phyloP scores from a whole-genome alignment of 2,329 filamentous ascomycete species.

The Rutstroemia sp. region DNA sequence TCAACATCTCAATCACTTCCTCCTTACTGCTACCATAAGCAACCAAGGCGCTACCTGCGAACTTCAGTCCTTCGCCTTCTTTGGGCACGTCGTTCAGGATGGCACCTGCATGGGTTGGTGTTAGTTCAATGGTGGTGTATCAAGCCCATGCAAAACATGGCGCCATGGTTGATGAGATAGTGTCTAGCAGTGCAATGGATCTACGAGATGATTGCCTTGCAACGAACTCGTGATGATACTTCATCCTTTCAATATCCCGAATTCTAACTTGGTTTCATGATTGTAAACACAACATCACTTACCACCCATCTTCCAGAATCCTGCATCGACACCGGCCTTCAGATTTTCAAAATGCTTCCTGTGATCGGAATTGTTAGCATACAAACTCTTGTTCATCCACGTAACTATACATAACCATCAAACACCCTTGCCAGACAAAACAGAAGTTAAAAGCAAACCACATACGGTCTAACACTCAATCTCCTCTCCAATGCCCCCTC shows the following conservation, averaged over 20 bases:
- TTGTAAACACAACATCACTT: slow-evolving; percentile 6
- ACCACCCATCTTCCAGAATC: slow-evolving; percentile 53
- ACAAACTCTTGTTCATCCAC: background rate
- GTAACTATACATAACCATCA: background rate
- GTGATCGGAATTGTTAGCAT: background rate
- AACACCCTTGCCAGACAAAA: background rate
- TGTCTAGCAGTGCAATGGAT: too few relatives aligned
- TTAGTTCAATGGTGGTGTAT: background rate
- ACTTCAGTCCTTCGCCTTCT: slow-evolving; percentile 51
- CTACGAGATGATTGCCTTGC: too few relatives aligned
- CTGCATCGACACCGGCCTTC: slow-evolving; percentile 42
- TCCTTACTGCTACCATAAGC: slow-evolving; percentile 56
- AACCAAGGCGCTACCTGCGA: slow-evolving; percentile 56
- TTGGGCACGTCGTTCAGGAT: slow-evolving; percentile 58
- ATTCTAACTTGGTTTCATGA: background rate
- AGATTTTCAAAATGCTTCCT: slow-evolving; percentile 37
- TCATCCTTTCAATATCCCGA: background rate
- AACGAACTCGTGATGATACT: too few relatives aligned
- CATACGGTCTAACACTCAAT: slow-evolving; percentile 51
- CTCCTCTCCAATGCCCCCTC: slow-evolving; percentile 53
- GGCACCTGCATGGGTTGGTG: slow-evolving; percentile 43
- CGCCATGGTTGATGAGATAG: too few relatives aligned
- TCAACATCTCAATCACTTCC: slow-evolving; percentile 59
- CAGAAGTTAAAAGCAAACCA: background rate
- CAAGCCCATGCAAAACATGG: background rate